Percentiles rank a stretch among this genome's conserved stretches.
Conservation (phyloP, 2,329 filamentous ascomycete species). For the Thelonectria olida region DNA sequence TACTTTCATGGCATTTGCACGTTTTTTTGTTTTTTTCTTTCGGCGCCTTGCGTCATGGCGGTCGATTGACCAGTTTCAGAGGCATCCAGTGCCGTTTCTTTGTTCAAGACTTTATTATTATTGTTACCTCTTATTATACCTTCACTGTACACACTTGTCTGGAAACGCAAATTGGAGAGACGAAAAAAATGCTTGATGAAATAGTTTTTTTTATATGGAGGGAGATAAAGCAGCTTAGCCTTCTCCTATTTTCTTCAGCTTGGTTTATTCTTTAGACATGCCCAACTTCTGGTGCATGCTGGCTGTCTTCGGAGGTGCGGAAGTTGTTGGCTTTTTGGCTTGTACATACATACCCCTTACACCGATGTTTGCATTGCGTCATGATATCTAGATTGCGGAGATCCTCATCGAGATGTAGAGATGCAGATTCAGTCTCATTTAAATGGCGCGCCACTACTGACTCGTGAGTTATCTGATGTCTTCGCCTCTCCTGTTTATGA, state of each 20-base stretch:
- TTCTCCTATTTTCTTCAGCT: no score
- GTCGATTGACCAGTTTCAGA: slow-evolving; percentile 1
- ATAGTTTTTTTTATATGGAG: neutral
- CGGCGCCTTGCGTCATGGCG: slow-evolving; percentile 21
- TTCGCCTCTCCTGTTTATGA: neutral
- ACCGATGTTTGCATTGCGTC: slow-evolving; percentile 22
- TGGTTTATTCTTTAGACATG: neutral
- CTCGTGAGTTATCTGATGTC: neutral
- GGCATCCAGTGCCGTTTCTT: neutral
- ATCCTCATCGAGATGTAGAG: slow-evolving; percentile 21
- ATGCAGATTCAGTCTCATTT: neutral
- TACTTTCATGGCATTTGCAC: slow-evolving; percentile 10
- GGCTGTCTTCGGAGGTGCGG: slow-evolving; percentile 7
- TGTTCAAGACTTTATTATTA: neutral
- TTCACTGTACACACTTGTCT: neutral
- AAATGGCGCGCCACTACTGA: neutral
- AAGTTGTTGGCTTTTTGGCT: neutral
- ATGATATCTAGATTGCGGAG: slow-evolving; percentile 35
- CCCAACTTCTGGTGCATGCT: neutral
- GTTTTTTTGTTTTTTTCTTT: slow-evolving; percentile 19
- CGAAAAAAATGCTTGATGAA: neutral
- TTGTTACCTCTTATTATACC: neutral
- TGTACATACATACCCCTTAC: slow-evolving; percentile 26
- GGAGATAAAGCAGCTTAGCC: neutral
- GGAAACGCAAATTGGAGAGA: neutral